Evolutionary conservation across 176 grass and related monocot genomes (phyloP).

Genomic region (Avena atlantica): DNA sequence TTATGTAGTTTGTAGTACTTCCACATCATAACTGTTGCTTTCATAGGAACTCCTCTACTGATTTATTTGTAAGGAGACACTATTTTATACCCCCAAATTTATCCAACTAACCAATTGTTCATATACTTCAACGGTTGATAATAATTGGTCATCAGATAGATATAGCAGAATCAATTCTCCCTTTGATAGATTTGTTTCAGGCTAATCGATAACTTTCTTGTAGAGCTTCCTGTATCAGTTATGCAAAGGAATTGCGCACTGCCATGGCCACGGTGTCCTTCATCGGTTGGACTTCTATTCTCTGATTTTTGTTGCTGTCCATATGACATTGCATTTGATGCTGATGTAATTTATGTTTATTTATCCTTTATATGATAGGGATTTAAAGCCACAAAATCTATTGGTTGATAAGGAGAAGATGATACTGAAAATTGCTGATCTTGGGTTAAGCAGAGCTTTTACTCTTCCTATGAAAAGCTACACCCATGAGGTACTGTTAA

Average conservation of each 20-base stretch:
- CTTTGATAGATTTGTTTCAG: constrained; percentile 1
- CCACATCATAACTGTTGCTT: neutral
- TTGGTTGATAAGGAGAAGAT: constrained; percentile 97
- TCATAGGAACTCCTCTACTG: neutral
- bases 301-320: constrained; percentile 5
- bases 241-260: constrained; percentile 94
- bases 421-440: constrained; percentile 92
- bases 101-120: neutral
- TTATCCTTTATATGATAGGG: constrained; percentile 50
- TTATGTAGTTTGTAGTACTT: neutral
- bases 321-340: neutral
- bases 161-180: neutral
- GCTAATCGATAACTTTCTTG: constrained; percentile 4
- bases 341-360: constrained; percentile 1
- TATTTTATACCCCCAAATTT: neutral
- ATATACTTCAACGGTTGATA: neutral
- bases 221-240: constrained; percentile 89
- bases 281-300: constrained; percentile 68
- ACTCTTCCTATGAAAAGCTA: constrained; percentile 95
- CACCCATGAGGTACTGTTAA: constrained; percentile 81
- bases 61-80: neutral
- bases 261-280: constrained; percentile 92
- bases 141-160: neutral
- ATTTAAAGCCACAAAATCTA: constrained; percentile 96
- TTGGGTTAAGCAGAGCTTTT: constrained; percentile 85